Conservation (phyloP, 495 filamentous ascomycete species). For the Mycothermus thermophilus region DNA sequence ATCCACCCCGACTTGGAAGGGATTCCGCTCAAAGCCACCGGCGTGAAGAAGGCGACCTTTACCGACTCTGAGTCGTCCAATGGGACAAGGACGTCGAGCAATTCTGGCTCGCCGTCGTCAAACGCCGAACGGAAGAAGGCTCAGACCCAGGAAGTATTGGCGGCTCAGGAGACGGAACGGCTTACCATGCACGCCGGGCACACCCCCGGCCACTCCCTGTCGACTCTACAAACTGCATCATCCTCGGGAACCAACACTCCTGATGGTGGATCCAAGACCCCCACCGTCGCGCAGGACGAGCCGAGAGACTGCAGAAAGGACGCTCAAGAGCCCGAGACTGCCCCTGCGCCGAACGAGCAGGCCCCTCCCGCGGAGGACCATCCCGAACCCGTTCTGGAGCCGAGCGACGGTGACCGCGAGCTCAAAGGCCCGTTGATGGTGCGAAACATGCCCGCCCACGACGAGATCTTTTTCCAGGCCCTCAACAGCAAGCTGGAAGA, state of each 20-base stretch:
- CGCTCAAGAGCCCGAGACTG: no score
- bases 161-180: conserved; percentile 25
- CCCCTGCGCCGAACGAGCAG: no score
- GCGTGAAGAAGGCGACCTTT: conserved; percentile 31
- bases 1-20: conserved; percentile 34
- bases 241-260: conserved; percentile 26
- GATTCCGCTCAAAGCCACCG: conserved; percentile 28
- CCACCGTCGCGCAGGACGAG: conserved; percentile 18
- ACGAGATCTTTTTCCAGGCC: conserved; percentile 32
- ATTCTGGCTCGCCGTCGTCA: conserved; percentile 11
- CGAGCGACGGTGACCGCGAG: conserved; percentile 22
- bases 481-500: conserved; percentile 32
- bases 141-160: conserved; percentile 27
- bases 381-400: conserved; percentile 12
- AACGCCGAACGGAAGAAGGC: conserved; percentile 13
- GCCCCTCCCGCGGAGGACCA: conserved; percentile 10
- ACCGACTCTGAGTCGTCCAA: conserved; percentile 15
- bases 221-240: conserved; percentile 23
- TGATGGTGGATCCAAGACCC: conserved; percentile 28
- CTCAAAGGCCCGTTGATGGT: conserved; percentile 33
- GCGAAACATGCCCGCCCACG: conserved; percentile 30
- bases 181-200: conserved; percentile 38
- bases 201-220: conserved; percentile 34
- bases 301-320: no score
- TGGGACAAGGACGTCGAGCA: conserved; percentile 11